Conservation (phyloP, 441 rosid genomes). For the Pelargonium fulgidum region DNA sequence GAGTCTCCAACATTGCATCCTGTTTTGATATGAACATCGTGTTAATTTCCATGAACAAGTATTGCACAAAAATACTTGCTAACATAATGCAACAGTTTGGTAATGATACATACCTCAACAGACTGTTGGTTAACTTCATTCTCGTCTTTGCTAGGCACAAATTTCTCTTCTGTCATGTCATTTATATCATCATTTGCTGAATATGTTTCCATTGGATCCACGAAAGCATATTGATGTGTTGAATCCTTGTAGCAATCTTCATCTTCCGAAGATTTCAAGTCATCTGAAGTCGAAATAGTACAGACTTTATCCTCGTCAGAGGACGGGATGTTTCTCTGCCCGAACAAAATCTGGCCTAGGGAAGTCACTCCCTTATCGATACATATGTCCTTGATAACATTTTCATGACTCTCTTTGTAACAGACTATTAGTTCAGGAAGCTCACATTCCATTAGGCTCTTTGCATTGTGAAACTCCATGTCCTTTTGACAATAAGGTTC, state of each 20-base stretch:
- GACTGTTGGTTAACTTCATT: no score
- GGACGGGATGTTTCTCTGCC: background rate
- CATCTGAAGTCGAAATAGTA: background rate
- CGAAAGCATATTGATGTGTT: no score
- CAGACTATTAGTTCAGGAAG: background rate
- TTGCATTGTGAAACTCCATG: background rate
- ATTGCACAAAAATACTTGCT: background rate
- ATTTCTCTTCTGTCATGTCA: background rate
- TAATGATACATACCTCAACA: background rate
- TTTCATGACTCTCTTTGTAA: background rate
- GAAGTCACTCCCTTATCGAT: slow-evolving; percentile 2
- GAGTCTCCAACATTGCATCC: background rate
- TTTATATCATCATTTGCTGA: no score
- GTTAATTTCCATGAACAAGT: background rate
- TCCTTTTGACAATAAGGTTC: background rate
- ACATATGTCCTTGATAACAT: background rate
- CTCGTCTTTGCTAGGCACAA: background rate
- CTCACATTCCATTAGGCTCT: background rate
- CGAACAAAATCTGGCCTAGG: background rate
- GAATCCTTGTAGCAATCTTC: no score
- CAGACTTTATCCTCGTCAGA: background rate
- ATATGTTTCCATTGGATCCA: no score
- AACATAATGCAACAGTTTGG: background rate
- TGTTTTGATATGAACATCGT: background rate
- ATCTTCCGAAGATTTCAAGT: no score